Evolutionary conservation across 2,329 filamentous ascomycete genomes (phyloP).

Genomic region (Dactylellina haptotyla): DNA sequence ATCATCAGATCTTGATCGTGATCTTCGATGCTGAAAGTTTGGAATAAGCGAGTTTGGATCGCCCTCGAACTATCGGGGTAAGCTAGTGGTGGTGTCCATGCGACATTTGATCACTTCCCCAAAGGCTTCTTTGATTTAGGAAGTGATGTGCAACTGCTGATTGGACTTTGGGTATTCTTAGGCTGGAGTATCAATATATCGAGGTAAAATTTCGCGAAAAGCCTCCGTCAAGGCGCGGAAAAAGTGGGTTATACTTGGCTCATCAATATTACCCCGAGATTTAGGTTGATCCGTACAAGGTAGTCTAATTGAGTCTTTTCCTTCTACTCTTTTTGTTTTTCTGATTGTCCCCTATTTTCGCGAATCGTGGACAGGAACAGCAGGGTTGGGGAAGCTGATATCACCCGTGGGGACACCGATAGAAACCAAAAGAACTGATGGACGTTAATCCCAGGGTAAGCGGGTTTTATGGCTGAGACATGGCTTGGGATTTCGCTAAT

Average conservation of each 20-base stretch:
- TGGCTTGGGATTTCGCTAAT: conserved; percentile 22
- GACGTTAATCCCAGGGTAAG: conserved; percentile 74
- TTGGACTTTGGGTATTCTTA: neutral
- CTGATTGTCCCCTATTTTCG: no score
- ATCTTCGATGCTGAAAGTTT: conserved; percentile 22
- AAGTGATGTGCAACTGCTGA: conserved; percentile 14
- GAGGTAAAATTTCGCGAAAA: conserved; percentile 63
- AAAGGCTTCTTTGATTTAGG: conserved; percentile 9
- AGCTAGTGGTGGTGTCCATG: conserved; percentile 57
- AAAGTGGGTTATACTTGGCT: conserved; percentile 21
- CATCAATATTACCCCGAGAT: conserved; percentile 31
- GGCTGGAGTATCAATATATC: conserved; percentile 80
- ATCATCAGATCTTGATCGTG: conserved; percentile 33
- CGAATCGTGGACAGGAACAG: neutral
- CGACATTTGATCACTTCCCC: neutral
- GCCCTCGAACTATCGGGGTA: conserved; percentile 78
- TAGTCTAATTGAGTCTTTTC: conserved; percentile 10
- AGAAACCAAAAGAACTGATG: conserved; percentile 75
- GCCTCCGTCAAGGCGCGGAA: conserved; percentile 10
- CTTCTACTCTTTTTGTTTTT: conserved; percentile 1
- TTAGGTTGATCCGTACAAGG: conserved; percentile 74
- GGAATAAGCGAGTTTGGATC: conserved; percentile 79
- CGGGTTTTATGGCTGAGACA: conserved; percentile 34
- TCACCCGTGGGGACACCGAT: conserved; percentile 20
- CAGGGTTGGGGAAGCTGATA: conserved; percentile 18